Percentiles rank a stretch among this genome's conserved stretches.
Evolutionary conservation across 495 filamentous ascomycete species (phyloP).

Genomic region (Cryomyces minteri): DNA sequence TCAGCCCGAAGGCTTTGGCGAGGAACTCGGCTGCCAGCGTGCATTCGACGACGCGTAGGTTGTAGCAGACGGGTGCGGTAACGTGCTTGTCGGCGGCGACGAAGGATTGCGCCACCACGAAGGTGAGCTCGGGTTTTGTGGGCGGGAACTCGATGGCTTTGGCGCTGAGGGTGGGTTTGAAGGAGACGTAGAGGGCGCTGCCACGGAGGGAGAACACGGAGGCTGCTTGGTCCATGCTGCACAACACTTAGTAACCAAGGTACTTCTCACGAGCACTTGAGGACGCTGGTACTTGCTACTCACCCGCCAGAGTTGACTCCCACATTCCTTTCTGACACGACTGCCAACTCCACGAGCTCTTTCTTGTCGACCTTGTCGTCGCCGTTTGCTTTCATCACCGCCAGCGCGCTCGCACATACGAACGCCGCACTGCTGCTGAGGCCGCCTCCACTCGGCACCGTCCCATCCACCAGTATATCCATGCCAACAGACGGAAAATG

Average conservation of each 20-base stretch:
- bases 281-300: constrained; percentile 12
- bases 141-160: constrained; percentile 70
- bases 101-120: constrained; percentile 88
- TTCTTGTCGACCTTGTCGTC: constrained; percentile 67
- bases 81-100: constrained; percentile 87
- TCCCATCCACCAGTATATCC: constrained; percentile 79
- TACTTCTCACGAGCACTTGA: not conserved
- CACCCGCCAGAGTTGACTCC: constrained; percentile 93
- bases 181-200: constrained; percentile 77
- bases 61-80: constrained; percentile 84
- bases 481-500: constrained; percentile 55
- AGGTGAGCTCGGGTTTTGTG: constrained; percentile 64
- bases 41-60: constrained; percentile 90
- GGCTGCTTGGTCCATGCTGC: constrained; percentile 90
- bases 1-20: constrained; percentile 38
- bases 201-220: constrained; percentile 80
- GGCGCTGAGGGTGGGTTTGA: constrained; percentile 61
- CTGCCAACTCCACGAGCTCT: constrained; percentile 72
- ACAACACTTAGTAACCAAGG: not conserved
- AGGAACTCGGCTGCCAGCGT: constrained; percentile 69
- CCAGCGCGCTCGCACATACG: constrained; percentile 75
- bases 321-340: constrained; percentile 84
- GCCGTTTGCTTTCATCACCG: constrained; percentile 75
- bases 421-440: constrained; percentile 90
- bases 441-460: constrained; percentile 79